Evolutionary conservation across 805 yeast species (phyloP).

Genomic region (Barnettozyma botsteinii): DNA sequence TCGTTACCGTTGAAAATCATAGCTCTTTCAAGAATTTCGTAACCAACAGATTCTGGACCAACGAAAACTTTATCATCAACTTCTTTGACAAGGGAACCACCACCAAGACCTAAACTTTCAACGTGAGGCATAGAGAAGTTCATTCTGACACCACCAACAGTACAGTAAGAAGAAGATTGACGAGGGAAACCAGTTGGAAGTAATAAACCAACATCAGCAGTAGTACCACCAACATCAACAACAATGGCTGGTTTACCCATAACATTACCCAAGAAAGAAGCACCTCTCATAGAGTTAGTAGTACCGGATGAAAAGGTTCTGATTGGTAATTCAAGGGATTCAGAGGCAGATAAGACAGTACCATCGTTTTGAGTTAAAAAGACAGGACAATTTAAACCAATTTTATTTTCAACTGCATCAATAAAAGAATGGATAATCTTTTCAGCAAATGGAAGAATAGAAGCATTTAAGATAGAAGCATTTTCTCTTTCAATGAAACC

Average conservation of each 20-base stretch:
- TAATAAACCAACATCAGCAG: constrained; percentile 43
- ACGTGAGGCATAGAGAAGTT: constrained; percentile 47
- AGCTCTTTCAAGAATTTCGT: constrained; percentile 29
- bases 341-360: constrained; percentile 37
- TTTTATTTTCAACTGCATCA: constrained; percentile 25
- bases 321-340: constrained; percentile 38
- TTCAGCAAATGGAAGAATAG: constrained; percentile 37
- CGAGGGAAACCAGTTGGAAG: constrained; percentile 42
- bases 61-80: constrained; percentile 26
- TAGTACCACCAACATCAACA: constrained; percentile 46
- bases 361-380: constrained; percentile 43
- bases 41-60: constrained; percentile 48
- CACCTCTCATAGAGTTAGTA: constrained; percentile 45
- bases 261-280: constrained; percentile 33
- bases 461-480: constrained; percentile 41
- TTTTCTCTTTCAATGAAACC: constrained; percentile 44
- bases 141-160: constrained; percentile 44
- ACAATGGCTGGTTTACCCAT: constrained; percentile 31
- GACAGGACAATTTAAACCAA: constrained; percentile 21
- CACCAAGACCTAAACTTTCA: constrained; percentile 45
- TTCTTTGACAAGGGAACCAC: constrained; percentile 41
- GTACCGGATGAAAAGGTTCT: constrained; percentile 46
- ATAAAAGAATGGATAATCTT: constrained; percentile 36
- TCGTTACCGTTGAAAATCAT: constrained; percentile 38
- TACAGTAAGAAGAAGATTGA: constrained; percentile 38